Conservation (phyloP, 2,329 filamentous ascomycete genomes). For the Alternaria hordeiaustralica region DNA sequence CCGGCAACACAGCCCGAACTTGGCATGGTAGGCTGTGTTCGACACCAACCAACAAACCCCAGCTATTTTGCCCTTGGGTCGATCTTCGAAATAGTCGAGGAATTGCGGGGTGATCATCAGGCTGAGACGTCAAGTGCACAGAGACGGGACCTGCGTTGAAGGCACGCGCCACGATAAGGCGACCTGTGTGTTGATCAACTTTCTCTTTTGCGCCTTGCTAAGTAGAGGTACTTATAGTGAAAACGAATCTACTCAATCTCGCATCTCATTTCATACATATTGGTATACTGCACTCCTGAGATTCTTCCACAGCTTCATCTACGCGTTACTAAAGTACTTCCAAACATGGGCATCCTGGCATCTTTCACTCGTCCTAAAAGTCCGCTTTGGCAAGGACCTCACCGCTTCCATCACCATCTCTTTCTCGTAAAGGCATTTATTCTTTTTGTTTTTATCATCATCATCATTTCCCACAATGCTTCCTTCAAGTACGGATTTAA, state of each 20-base stretch:
- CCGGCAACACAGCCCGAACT: background rate
- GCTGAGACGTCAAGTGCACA: background rate
- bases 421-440: conserved; percentile 12
- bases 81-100: background rate
- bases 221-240: background rate
- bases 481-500: background rate
- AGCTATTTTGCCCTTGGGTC: background rate
- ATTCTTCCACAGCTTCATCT: background rate
- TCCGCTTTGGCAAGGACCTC: conserved; percentile 15
- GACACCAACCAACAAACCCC: background rate
- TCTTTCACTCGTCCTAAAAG: conserved; percentile 6
- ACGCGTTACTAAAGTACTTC: background rate
- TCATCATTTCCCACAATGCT: background rate
- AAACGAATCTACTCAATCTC: background rate
- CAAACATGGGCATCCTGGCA: conserved; percentile 9
- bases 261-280: background rate
- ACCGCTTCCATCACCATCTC: conserved; percentile 13
- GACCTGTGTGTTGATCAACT: background rate
- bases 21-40: background rate
- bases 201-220: background rate
- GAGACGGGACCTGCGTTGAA: background rate
- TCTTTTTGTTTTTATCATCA: background rate
- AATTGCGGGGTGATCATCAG: background rate
- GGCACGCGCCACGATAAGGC: background rate
- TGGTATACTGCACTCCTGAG: background rate